Evolutionary conservation across 2,329 filamentous ascomycete species (phyloP).

Genomic region (Aspergillus aculeatinus): DNA sequence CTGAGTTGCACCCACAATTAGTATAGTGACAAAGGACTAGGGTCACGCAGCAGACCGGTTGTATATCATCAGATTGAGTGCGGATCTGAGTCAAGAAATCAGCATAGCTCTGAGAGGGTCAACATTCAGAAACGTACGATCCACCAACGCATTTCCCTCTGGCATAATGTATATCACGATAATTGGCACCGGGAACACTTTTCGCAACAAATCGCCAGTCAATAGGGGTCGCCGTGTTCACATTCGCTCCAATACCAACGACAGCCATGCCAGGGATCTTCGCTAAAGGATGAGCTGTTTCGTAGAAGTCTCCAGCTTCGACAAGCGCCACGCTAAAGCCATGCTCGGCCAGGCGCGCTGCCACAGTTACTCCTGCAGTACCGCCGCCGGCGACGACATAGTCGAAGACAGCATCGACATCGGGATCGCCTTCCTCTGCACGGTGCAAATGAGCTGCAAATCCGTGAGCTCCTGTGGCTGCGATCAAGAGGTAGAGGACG

Average conservation of each 20-base stretch:
- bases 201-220: slow-evolving; percentile 50
- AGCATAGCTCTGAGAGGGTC: background rate
- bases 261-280: slow-evolving; percentile 42
- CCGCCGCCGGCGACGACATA: slow-evolving; percentile 40
- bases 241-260: slow-evolving; percentile 24
- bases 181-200: slow-evolving; percentile 50
- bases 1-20: slow-evolving; percentile 14
- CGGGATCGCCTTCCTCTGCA: slow-evolving; percentile 5
- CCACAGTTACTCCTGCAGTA: slow-evolving; percentile 46
- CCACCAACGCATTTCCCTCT: slow-evolving; percentile 32
- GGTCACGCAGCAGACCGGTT: slow-evolving; percentile 23
- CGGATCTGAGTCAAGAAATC: slow-evolving; percentile 23
- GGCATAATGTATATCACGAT: slow-evolving; percentile 30
- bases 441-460: background rate
- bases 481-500: background rate
- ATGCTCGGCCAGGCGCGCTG: slow-evolving; percentile 54
- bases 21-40: background rate
- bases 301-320: slow-evolving; percentile 47
- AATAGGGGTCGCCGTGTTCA: slow-evolving; percentile 44
- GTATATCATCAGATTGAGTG: slow-evolving; percentile 36
- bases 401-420: slow-evolving; percentile 25
- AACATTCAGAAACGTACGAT: slow-evolving; percentile 22
- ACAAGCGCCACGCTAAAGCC: slow-evolving; percentile 40
- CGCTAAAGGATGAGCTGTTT: slow-evolving; percentile 54
- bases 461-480: background rate